A percentile compares a stretch with the other conserved stretches of the same genome.
Conservation (phyloP, 2,329 filamentous ascomycete genomes). For the Fusarium verticillioides region DNA sequence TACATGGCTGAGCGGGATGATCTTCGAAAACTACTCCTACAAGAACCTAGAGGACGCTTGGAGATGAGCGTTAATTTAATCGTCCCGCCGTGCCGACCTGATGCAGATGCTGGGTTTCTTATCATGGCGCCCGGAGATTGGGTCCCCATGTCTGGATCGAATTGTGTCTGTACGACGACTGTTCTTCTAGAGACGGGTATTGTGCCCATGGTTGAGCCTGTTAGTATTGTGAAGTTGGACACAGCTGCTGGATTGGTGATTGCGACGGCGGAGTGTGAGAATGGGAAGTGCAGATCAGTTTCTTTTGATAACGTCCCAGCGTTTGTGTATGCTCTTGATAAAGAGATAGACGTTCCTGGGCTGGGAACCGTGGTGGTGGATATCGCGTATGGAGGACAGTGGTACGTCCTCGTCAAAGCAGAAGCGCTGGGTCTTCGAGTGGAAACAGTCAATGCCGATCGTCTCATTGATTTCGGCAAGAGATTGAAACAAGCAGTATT, state of each 20-base stretch:
- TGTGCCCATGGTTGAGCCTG: conserved; percentile 54
- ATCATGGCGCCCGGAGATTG: conserved; percentile 43
- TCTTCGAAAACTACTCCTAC: conserved; percentile 39
- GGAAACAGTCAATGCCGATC: conserved; percentile 21
- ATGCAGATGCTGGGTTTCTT: conserved; percentile 56
- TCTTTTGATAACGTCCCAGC: conserved; percentile 18
- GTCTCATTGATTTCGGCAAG: conserved; percentile 47
- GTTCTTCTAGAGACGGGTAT: conserved; percentile 60
- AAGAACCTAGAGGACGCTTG: conserved; percentile 6
- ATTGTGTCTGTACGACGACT: conserved; percentile 56
- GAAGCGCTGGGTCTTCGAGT: conserved; percentile 9
- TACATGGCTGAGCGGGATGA: conserved; percentile 54
- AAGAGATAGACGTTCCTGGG: conserved; percentile 3
- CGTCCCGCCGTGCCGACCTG: conserved; percentile 47
- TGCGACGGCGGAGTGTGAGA: conserved; percentile 13
- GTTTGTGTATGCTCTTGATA: conserved; percentile 14
- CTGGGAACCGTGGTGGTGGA: neutral
- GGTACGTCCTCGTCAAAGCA: conserved; percentile 19
- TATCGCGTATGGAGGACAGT: conserved; percentile 19
- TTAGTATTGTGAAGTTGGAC: conserved; percentile 1
- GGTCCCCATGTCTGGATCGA: conserved; percentile 53
- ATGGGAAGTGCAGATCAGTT: conserved; percentile 20
- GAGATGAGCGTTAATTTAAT: conserved; percentile 14
- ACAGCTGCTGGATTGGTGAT: conserved; percentile 12
- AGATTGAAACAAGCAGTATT: conserved; percentile 55